Base-by-base conservation (phyloP, 2,329 filamentous ascomycete species). In the Epichloe uncinata region DNA sequence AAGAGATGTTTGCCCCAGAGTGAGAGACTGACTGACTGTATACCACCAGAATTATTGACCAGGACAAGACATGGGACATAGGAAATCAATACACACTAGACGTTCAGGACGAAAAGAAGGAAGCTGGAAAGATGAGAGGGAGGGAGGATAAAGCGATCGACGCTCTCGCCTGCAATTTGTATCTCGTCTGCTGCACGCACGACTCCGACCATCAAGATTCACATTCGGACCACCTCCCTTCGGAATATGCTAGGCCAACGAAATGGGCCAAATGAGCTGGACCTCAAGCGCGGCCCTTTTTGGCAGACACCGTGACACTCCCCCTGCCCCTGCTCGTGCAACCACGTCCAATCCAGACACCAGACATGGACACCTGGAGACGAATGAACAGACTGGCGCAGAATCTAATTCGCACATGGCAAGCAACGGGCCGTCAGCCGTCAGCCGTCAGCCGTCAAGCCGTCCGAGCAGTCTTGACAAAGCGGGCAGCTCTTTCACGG, bases 91-190 rank as follows among this genome's bases (percentile, higher is more conserved):
- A 11, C 40, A 33, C 40, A 26, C 26, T n/a, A 47, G 33, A 48
- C 43, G 22, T 35, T 36, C 3, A 18, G 43, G 11, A 30, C 36
- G 42, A 30, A 15, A 43, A 38, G 38, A 41, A 11, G 33, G 13
- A 11, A 30, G 26, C 13, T 13, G 40, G 11, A 42, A 30, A 26
- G 40, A 42, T 35, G 44, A 48, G 22, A 26, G 7, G 8, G 22
- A 26, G 22, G 4, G 22, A 8, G 45, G 18, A 51, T 41, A 51
- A 41, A 33, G 37, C 47, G 35, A 53, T 43, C 41, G 47, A 48
- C 38, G 12, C 45, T 34, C 18, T 40, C 16, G 12, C 15, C 18
- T 20, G 4, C 48, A 30, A 37, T 49, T 44, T 49, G 48, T 49
- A 45, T 49, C n/a, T 26, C 22, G 42, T 30, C 20, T n/a, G n/a